A percentile compares a stretch with the other conserved stretches of the same genome.
phyloP scores from a whole-genome alignment of 495 filamentous ascomycete species.

The Achaetomiella virescens region DNA sequence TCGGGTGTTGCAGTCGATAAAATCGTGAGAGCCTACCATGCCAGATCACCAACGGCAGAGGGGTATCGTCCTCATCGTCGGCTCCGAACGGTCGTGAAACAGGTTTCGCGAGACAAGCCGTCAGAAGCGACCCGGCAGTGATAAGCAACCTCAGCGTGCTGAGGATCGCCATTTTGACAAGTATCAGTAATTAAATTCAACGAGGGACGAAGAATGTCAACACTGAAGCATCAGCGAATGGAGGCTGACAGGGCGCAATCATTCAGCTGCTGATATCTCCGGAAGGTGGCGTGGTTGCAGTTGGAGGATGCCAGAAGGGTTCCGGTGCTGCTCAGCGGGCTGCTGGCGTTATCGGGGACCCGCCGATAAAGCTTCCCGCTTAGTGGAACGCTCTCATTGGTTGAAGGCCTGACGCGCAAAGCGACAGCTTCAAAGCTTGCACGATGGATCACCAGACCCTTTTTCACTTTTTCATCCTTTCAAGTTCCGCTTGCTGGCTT shows the following conservation, averaged over 20 bases:
- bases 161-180: constrained; percentile 16
- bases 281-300: background rate
- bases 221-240: background rate
- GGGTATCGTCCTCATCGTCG: constrained; percentile 46
- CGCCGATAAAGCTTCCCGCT: too few relatives aligned
- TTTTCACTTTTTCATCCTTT: too few relatives aligned
- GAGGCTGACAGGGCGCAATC: background rate
- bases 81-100: constrained; percentile 10
- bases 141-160: constrained; percentile 18
- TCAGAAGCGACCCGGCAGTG: constrained; percentile 26
- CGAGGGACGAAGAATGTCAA: background rate
- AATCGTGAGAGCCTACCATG: constrained; percentile 55
- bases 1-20: background rate
- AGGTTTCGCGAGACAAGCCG: constrained; percentile 22
- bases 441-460: too few relatives aligned
- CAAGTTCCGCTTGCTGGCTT: too few relatives aligned
- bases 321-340: too few relatives aligned
- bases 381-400: too few relatives aligned
- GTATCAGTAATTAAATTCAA: background rate
- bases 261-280: background rate
- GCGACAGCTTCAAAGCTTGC: too few relatives aligned
- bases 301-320: background rate
- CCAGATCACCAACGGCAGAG: constrained; percentile 88
- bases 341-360: too few relatives aligned
- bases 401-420: too few relatives aligned